phyloP scores from a whole-genome alignment of 1,284 basidiomycete genomes.

The Apiotrichum akiyoshidainum region DNA sequence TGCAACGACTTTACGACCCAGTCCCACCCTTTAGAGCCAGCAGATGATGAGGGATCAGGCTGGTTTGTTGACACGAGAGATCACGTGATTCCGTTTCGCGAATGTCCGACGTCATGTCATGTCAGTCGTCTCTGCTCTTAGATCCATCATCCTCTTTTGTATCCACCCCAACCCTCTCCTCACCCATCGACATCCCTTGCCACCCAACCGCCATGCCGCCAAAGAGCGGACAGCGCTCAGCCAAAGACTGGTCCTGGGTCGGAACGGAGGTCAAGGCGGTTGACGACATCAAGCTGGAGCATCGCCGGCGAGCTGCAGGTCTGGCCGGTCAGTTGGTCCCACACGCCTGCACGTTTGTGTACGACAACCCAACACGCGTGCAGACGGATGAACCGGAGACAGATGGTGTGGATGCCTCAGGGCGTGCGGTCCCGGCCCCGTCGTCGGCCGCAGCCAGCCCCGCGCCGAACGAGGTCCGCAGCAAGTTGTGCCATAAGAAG shows the following conservation, averaged over 20 bases:
- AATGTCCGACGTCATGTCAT: neutral
- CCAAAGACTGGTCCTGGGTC: slow-evolving; percentile 68
- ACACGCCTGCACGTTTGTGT: neutral
- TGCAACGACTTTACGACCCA: too few relatives aligned
- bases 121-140: neutral
- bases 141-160: neutral
- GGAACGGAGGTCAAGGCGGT: slow-evolving; percentile 60
- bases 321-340: slow-evolving; percentile 50
- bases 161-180: neutral
- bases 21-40: neutral
- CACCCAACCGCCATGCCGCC: slow-evolving; percentile 1
- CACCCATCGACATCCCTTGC: neutral
- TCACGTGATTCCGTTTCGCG: neutral
- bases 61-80: neutral
- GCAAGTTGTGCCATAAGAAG: slow-evolving; percentile 58
- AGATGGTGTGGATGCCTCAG: neutral
- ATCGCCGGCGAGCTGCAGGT: slow-evolving; percentile 65
- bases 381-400: neutral
- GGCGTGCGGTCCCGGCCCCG: neutral
- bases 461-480: too few relatives aligned
- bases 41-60: too few relatives aligned
- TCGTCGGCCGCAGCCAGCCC: too few relatives aligned
- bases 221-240: neutral
- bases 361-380: neutral
- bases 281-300: slow-evolving; percentile 62